A percentile compares a stretch with the other conserved stretches of the same genome.
Evolutionary conservation across 192 early-diverging fungal species (phyloP).

Genomic region (Geranomyces michiganensis): DNA sequence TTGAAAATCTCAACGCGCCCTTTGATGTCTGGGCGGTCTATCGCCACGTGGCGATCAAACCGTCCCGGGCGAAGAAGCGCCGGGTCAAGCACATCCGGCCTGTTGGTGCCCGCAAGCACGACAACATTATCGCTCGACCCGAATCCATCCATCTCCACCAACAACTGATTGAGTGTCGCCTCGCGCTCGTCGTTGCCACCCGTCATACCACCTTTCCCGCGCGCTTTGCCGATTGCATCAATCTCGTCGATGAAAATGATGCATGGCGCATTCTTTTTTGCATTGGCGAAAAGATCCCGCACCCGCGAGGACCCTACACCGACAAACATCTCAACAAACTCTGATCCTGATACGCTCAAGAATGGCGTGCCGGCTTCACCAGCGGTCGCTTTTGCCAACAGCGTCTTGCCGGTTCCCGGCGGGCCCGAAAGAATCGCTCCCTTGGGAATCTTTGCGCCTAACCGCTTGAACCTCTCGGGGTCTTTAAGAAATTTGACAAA

Average conservation of each 20-base stretch:
- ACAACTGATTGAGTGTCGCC: constrained; percentile 94
- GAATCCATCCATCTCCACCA: constrained; percentile 99
- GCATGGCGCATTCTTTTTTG: constrained; percentile 96
- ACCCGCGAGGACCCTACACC: constrained; percentile 90
- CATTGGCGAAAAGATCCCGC: constrained; percentile 95
- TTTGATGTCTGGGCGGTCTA: constrained; percentile 96
- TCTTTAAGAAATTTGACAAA: constrained; percentile 99
- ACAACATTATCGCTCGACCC: constrained; percentile 85
- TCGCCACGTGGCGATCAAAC: constrained; percentile 96
- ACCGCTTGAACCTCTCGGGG: constrained; percentile 82
- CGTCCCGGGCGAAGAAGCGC: constrained; percentile 95
- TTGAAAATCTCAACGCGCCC: constrained; percentile 93
- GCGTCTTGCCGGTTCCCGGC: constrained; percentile 97
- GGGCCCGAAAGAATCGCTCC: constrained; percentile 94
- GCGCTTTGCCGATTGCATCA: constrained; percentile 98
- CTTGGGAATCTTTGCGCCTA: constrained; percentile 98
- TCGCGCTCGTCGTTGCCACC: constrained; percentile 99
- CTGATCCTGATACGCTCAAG: constrained; percentile 96
- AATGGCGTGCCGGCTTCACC: constrained; percentile 98
- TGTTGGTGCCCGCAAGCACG: constrained; percentile 96
- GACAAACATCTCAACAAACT: constrained; percentile 99
- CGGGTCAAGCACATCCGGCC: constrained; percentile 96
- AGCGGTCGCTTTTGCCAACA: constrained; percentile 97
- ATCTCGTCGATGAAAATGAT: constrained; percentile 99
- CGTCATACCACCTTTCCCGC: constrained; percentile 79